Base-by-base conservation (phyloP, 306 rosid genomes). In the Cicer yamashitae region DNA sequence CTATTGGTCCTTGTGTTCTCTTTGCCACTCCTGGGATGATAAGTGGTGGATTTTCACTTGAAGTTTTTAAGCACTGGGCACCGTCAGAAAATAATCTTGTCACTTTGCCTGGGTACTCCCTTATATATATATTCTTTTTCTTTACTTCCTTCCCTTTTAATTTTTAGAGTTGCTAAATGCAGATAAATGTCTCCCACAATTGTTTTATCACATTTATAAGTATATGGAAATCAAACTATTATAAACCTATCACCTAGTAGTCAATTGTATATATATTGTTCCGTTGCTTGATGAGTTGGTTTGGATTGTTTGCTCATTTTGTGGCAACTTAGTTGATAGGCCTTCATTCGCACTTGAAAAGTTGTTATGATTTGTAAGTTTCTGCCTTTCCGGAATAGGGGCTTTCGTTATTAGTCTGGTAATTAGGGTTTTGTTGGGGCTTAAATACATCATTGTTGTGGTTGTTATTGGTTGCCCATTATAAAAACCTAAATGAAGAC, bases 1-100 rank as follows among this genome's bases (percentile, higher is more conserved):
- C 88, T 65, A 89, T 94, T 84, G 98, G 98, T 78, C 93, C 98
- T 68, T 94, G 98, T 85, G 96, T 91, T 85, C 96, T 94, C 80
- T 94, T 94, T 53, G 97, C 98, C 67, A 90, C 97, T n/a, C 98
- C 98, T 54, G 97, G 97, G 85, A 91, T 89, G 98, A 79, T 94
- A 73, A 82, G 84, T 80, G 93, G 96, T 47, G 98, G 98, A 57
- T 90, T 91, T 86, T 94, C 98, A 20, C 91, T 91, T 14, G 98
- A 94, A 81, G 94, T 85, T 81, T 94, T 94, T 71, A 91, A 91
- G 90, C 94, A 81, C 38, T 94, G 97, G 98, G 97, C 98, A 82
- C 90, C 93, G n/a, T 88, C 90, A 34, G 94, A 87, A 76, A 79
- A 47, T 60, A 91, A 91, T 86, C 97, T 94, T 68, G 78, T 94